Conservation (phyloP, 2,329 filamentous ascomycete species). For the Fusarium sp. region DNA sequence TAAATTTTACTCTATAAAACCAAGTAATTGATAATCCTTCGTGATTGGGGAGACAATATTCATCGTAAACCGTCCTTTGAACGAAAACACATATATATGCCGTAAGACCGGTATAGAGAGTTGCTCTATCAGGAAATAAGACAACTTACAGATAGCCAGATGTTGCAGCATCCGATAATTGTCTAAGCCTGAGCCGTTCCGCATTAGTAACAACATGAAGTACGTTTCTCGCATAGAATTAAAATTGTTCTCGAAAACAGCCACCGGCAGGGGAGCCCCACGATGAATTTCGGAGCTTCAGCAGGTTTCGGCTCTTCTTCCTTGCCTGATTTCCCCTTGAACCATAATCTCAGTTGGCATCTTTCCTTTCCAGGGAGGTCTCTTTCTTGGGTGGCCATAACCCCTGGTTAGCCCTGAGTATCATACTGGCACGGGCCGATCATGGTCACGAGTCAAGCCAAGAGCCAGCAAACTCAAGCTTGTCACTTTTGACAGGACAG, state of each 20-base stretch:
- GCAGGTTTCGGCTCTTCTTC: constrained; percentile 43
- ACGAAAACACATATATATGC: not conserved
- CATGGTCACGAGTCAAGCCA: constrained; percentile 32
- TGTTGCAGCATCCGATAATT: not conserved
- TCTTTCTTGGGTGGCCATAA: constrained; percentile 19
- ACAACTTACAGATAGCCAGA: not conserved
- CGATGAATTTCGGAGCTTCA: constrained; percentile 41
- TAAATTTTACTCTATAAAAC: constrained; percentile 24
- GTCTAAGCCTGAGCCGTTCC: not conserved
- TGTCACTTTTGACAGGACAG: constrained; percentile 20
- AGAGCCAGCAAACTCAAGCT: constrained; percentile 10
- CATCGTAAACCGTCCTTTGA: not conserved
- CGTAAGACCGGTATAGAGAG: not conserved
- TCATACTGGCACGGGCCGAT: constrained; percentile 36
- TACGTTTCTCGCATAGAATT: constrained; percentile 18
- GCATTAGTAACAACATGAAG: not conserved
- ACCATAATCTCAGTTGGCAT: constrained; percentile 31
- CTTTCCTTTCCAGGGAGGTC: constrained; percentile 42
- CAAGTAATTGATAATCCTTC: constrained; percentile 17
- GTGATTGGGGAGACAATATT: not conserved
- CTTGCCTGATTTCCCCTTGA: constrained; percentile 29
- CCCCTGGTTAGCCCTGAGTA: constrained; percentile 23
- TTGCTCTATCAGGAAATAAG: not conserved
- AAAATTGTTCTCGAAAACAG: constrained; percentile 30
- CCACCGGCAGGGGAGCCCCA: constrained; percentile 23